Base-by-base conservation (phyloP, 768 basidiomycete genomes). In the Suillus placidus region DNA sequence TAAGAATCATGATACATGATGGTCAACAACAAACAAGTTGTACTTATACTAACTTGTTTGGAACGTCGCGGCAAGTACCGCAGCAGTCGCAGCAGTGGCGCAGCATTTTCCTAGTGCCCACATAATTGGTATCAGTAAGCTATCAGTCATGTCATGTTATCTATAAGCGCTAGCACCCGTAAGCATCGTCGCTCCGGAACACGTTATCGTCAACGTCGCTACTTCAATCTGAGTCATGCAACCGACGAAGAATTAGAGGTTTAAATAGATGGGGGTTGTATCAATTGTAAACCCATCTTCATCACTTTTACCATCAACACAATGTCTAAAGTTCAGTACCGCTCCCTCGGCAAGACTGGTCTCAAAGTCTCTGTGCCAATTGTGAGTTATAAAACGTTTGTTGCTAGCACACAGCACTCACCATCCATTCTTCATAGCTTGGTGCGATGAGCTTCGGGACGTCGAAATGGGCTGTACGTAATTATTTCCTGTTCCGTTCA, bases 281-380 rank as follows among this genome's bases (percentile, higher is more conserved):
- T 56, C 70, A 13, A 73, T 72, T 68, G 70, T 69, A 34, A 60
- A 18, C 30, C 10, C 42, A 58, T 60, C 61, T 5, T 63, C 20
- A 9, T 58, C 49, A 66, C 54, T 73, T 71, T 65, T 69, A 18
- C 20, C 69, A 16, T 65, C 66, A 63, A 73, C 34, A 26, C 13
- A 30, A 58, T 60, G 3, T 65, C 66, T n/a, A 64, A 58, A n/a
- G 76, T 77, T n/a, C 63, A 73, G 57, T 79, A 76, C 62, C 72
- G 70, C 55, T 69, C 67, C 35, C 68, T 80, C 9, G 78, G 78
- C 49, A 75, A 76, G 43, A 64, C 75, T 4, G 77, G 78, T 32
- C 69, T 78, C 32, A 68, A 69, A 20, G 77, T 78, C 35, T 80
- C 77, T 2, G 76, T 80, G 30, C 77, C 77, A 6, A 74, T 79